phyloP scores from a whole-genome alignment of 2,329 filamentous ascomycete species.

The Macrophomina tecta region DNA sequence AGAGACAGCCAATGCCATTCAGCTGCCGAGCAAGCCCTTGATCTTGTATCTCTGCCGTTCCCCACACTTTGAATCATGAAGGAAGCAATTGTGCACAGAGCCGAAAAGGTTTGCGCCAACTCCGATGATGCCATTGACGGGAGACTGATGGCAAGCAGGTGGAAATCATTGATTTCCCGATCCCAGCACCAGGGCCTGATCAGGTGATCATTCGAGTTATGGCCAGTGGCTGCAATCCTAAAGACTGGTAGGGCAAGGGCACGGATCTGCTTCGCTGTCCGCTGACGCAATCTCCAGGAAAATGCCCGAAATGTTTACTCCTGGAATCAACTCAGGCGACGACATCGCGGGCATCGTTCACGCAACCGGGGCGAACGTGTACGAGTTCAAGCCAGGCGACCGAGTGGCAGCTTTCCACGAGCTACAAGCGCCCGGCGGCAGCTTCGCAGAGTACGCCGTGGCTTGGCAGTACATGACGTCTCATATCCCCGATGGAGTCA shows the following conservation, averaged over 20 bases:
- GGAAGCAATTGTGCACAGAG: no score
- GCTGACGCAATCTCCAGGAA: slow-evolving; percentile 35
- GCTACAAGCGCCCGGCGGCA: slow-evolving; percentile 58
- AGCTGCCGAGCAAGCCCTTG: no score
- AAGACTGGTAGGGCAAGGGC: slow-evolving; percentile 50
- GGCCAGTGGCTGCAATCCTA: slow-evolving; percentile 51
- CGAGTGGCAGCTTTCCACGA: slow-evolving; percentile 63
- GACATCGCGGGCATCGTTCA: slow-evolving; percentile 63
- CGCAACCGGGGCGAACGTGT: slow-evolving; percentile 60
- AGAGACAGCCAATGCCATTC: no score
- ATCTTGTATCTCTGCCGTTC: no score
- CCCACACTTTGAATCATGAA: no score
- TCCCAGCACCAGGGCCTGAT: slow-evolving; percentile 41
- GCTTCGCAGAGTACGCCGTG: slow-evolving; percentile 67
- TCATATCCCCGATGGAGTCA: slow-evolving; percentile 55
- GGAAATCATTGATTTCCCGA: slow-evolving; percentile 44
- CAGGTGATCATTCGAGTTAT: slow-evolving; percentile 48
- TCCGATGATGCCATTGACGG: no score
- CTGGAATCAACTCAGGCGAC: slow-evolving; percentile 56
- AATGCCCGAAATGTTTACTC: slow-evolving; percentile 33
- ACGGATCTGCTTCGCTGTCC: slow-evolving; percentile 19
- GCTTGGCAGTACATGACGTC: slow-evolving; percentile 63
- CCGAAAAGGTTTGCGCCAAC: no score
- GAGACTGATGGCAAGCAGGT: slow-evolving; percentile 30
- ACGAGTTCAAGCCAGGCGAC: slow-evolving; percentile 64